Evolutionary conservation across 2,329 filamentous ascomycete genomes (phyloP).

Genomic region (Colletotrichum shisoi): DNA sequence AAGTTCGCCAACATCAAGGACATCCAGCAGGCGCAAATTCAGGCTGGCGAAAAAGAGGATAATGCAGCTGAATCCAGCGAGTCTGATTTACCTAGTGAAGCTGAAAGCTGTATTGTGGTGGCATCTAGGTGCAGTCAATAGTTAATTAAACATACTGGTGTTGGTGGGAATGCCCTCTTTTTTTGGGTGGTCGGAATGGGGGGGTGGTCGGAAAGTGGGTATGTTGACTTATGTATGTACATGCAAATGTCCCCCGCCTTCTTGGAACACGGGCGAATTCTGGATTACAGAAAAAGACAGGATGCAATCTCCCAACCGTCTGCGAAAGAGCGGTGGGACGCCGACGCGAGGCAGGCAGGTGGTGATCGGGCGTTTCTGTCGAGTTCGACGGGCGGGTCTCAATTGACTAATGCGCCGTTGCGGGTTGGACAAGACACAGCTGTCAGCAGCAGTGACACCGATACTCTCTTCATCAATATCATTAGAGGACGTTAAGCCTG

Average conservation of each 20-base stretch:
- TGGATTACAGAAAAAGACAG: not conserved
- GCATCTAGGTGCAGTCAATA: too few relatives aligned
- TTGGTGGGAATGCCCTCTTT: too few relatives aligned
- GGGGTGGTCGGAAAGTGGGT: too few relatives aligned
- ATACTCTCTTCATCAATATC: not conserved
- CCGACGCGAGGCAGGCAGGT: not conserved
- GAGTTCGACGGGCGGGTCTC: slow-evolving; percentile 36
- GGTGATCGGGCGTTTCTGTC: slow-evolving; percentile 36
- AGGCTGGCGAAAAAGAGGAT: too few relatives aligned
- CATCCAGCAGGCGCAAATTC: too few relatives aligned
- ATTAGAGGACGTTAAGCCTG: not conserved
- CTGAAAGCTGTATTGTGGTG: too few relatives aligned
- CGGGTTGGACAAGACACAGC: slow-evolving; percentile 6
- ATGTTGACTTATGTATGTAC: not conserved
- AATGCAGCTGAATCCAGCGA: too few relatives aligned
- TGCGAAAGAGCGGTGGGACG: slow-evolving; percentile 34
- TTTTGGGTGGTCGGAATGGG: too few relatives aligned
- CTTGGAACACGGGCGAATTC: not conserved
- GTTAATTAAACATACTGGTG: too few relatives aligned
- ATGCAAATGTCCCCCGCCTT: not conserved
- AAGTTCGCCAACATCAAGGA: too few relatives aligned
- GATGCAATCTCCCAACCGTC: slow-evolving; percentile 10
- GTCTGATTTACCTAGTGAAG: too few relatives aligned
- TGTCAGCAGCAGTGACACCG: not conserved
- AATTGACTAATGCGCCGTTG: slow-evolving; percentile 30